Evolutionary conservation across 768 basidiomycete genomes (phyloP), one percentile per base, ranked within the genome.

Genomic region (Tubosaeta brunneosetosa): DNA sequence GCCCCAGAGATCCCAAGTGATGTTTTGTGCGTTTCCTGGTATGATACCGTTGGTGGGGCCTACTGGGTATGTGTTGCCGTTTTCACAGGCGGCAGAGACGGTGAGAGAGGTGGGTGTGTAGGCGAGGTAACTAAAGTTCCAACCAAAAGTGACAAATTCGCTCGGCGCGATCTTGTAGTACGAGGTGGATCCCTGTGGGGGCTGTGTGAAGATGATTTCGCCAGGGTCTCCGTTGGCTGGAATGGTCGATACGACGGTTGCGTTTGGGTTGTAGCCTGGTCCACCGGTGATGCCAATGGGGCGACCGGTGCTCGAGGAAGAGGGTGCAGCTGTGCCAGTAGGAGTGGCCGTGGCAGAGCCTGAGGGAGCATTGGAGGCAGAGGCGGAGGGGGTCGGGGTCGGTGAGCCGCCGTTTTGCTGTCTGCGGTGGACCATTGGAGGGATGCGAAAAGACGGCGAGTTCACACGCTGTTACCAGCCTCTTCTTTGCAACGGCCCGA

Each of bases 21-120:
- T 71, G 48, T 67, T 68, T 42, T 79, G 81, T 0, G 78, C 73
- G 10, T 71, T 67, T 0, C 82, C 86, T 0, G 77, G 65, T 12
- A 85, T 73, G 55, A 77, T 66, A 27, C 80, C 78, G 56, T 80
- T 60, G 12, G 81, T 73, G 2, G 83, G 79, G 0, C 83, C 84
- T 8, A 88, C 74, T 1, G 82, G 78, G 61, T 85, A 88, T 17
- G 85, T 86, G 66, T 81, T 79, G 4, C 83, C 83, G 61, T 86
- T 87, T 13, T 78, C 76, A 61, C 84, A 84, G 47, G 80, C 75
- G 42, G 86, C 86, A 44, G 79, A 76, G 44, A 88, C 71, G 13
- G 86, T 88, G 51, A 88, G 70, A 50, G 71, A 61, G 11, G 72
- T 69, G 3, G 86, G 86, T 0, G 72, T 73, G 51, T 73, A 67